Conservation (phyloP, 75 land plant genomes). For the Picea glauca region DNA sequence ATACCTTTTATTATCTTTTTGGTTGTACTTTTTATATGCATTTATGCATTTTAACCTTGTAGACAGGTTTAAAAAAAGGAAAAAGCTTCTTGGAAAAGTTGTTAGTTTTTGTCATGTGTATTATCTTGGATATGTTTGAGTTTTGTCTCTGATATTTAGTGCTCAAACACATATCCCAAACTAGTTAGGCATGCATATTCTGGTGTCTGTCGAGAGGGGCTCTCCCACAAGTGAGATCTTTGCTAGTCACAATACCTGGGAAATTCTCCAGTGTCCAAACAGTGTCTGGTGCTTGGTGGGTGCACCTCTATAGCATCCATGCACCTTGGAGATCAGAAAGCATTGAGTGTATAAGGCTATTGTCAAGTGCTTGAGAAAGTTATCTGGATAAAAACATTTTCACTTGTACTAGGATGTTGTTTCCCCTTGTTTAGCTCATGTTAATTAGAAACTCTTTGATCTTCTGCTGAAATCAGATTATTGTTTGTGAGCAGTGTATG, state of each 20-base stretch:
- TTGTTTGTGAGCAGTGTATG: too few relatives aligned
- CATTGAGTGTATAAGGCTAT: background rate
- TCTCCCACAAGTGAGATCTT: background rate
- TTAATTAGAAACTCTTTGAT: background rate
- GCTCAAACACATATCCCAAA: too few relatives aligned
- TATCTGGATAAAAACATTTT: background rate
- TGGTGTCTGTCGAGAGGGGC: too few relatives aligned
- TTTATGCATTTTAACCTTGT: background rate
- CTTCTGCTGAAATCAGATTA: background rate
- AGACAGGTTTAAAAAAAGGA: background rate
- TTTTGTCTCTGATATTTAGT: too few relatives aligned
- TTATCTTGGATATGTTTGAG: too few relatives aligned
- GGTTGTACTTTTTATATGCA: background rate
- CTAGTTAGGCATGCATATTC: too few relatives aligned
- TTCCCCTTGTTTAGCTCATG: background rate
- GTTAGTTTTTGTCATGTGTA: too few relatives aligned
- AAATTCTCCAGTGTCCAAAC: background rate
- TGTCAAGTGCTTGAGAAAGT: background rate
- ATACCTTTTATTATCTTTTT: background rate
- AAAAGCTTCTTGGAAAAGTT: background rate
- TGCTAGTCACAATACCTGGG: background rate
- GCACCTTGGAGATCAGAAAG: background rate
- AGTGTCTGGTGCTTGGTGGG: background rate
- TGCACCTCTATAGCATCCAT: background rate
- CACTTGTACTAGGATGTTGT: background rate